phyloP scores from a whole-genome alignment of 768 basidiomycete genomes.

The Kondoa subrosea region DNA sequence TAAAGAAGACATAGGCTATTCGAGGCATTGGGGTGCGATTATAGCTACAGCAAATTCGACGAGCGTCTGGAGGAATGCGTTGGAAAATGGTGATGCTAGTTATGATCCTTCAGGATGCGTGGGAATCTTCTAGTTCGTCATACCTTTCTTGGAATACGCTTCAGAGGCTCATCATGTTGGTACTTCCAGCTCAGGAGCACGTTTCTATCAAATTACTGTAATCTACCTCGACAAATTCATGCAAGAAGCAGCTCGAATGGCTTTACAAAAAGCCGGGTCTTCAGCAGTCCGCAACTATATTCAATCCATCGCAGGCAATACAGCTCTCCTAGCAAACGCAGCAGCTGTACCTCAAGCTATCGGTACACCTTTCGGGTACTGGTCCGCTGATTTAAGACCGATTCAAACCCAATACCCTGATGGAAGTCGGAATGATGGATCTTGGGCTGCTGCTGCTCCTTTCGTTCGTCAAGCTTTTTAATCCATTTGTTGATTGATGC shows the following conservation, averaged over 20 bases:
- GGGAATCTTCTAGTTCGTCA: conserved; percentile 25
- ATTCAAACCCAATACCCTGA: conserved; percentile 7
- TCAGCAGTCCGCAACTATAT: conserved; percentile 25
- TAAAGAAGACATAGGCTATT: conserved; percentile 21
- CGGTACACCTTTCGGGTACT: conserved; percentile 28
- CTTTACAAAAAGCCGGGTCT: conserved; percentile 23
- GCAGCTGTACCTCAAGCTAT: conserved; percentile 29
- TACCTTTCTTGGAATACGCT: not conserved
- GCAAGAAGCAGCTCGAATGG: conserved; percentile 18
- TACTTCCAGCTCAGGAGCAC: conserved; percentile 16
- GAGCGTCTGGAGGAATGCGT: conserved; percentile 26
- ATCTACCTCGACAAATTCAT: conserved; percentile 29
- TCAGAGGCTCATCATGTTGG: not conserved
- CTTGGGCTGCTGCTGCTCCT: conserved; percentile 31
- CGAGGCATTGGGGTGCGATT: conserved; percentile 29
- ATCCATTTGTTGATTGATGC: too few relatives aligned
- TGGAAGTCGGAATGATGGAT: conserved; percentile 12
- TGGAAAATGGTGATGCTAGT: conserved; percentile 26
- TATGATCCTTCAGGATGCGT: conserved; percentile 30
- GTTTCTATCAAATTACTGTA: conserved; percentile 30
- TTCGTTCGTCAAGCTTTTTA: too few relatives aligned
- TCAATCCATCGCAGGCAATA: conserved; percentile 22
- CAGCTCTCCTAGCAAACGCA: conserved; percentile 21
- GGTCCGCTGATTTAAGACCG: conserved; percentile 27
- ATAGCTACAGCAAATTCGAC: conserved; percentile 30